These are phyloP conservation scores for Vaccinium myrtillus DNA, from an alignment of 148 eudicot genomes.

Conservation along the genomic window DNA sequence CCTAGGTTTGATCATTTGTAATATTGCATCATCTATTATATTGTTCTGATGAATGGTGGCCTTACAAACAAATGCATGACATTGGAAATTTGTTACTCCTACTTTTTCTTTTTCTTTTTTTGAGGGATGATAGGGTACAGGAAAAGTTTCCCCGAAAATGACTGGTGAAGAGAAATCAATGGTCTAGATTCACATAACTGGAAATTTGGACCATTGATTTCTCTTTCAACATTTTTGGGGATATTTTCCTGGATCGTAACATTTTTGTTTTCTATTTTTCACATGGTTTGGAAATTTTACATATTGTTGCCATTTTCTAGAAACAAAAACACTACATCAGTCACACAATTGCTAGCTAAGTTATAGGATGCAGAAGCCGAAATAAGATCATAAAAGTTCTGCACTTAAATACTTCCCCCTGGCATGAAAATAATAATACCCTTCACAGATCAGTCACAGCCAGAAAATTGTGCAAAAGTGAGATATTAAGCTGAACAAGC, in stretches of 20 bases:
- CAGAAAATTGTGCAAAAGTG: not conserved
- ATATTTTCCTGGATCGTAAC: too few relatives aligned
- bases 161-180: too few relatives aligned
- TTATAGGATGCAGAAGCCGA: not conserved
- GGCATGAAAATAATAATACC: not conserved
- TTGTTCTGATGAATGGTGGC: not conserved
- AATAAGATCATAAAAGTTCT: constrained; percentile 3
- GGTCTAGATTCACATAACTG: too few relatives aligned
- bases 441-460: not conserved
- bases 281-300: not conserved
- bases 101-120: not conserved
- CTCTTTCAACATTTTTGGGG: too few relatives aligned
- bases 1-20: not conserved
- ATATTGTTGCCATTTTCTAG: not conserved
- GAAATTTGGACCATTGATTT: too few relatives aligned
- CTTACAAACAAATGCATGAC: not conserved
- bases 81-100: not conserved
- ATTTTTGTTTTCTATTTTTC: not conserved
- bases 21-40: not conserved
- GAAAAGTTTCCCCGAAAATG: too few relatives aligned
- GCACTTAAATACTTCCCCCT: too few relatives aligned
- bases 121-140: too few relatives aligned
- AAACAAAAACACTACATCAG: not conserved
- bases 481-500: not conserved
- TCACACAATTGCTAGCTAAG: not conserved